A percentile compares a stretch with the other conserved stretches of the same genome.
Conservation (phyloP, 2,329 filamentous ascomycete species). For the Fusarium pininemorale region DNA sequence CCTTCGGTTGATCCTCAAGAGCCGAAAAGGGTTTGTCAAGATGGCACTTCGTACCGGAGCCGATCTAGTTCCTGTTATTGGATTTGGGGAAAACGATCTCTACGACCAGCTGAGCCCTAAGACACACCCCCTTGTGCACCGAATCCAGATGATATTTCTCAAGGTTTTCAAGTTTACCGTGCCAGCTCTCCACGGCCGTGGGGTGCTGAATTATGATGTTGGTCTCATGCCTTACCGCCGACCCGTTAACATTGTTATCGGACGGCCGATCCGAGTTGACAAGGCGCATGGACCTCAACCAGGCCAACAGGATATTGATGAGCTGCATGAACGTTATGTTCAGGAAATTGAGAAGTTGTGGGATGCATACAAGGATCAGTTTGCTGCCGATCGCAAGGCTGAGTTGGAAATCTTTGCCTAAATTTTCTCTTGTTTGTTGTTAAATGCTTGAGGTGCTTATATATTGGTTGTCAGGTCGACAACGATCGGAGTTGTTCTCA, state of each 20-base stretch:
- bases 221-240: conserved; percentile 93
- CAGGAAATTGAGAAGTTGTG: conserved; percentile 77
- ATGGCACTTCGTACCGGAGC: conserved; percentile 92
- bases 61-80: conserved; percentile 89
- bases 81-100: conserved; percentile 94
- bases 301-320: conserved; percentile 78
- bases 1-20: conserved; percentile 80
- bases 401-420: conserved; percentile 75
- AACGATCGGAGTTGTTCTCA: not conserved
- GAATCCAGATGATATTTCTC: conserved; percentile 84
- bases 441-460: not conserved
- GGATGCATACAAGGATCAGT: conserved; percentile 81
- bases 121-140: conserved; percentile 81
- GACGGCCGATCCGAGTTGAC: conserved; percentile 78
- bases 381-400: conserved; percentile 68
- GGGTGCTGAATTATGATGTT: conserved; percentile 97
- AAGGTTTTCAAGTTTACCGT: conserved; percentile 91
- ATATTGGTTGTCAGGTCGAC: not conserved
- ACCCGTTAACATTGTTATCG: conserved; percentile 89
- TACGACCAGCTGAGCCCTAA: conserved; percentile 88
- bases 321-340: conserved; percentile 82
- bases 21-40: conserved; percentile 93
- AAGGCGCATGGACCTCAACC: conserved; percentile 67
- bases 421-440: not conserved
- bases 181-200: conserved; percentile 87